Evolutionary conservation across 129 eudicot genomes (phyloP), one percentile per base, ranked within the genome.

Genomic region (Chrysanthemum lavandulifolium): DNA sequence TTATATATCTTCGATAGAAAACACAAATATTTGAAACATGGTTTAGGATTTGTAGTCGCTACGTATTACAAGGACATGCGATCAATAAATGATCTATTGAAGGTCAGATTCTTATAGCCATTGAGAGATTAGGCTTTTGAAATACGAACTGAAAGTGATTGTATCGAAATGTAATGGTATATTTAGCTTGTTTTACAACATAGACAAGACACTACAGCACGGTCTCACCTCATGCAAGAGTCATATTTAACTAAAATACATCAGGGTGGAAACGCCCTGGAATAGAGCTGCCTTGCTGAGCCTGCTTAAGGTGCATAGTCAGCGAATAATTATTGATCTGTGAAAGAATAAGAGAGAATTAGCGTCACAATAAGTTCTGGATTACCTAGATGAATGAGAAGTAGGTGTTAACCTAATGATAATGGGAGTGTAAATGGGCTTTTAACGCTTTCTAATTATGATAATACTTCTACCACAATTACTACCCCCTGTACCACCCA

Each of bases 301-400:
- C 99, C 79, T 90, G 99, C 97, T 90, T 94, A 45, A 94, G 92
- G 76, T 94, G 99, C 99, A 90, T 81, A n/a, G 91, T 79, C 78
- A 94, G 77, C 31, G 99, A 88, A 78, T 94, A 94, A 51, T 90
- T 94, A 60, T 90, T 90, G 56, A 94, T 88, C 99, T 94, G 92
- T 3, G 14, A 54, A 66, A 71, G 19, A 75, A 27, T 13, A 64
- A n/a, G 52, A 11, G 3, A 40, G 47, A 40, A 40, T 40, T 40
- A 40, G 47, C 47, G 1, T 40, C 47, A 40, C 9, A 40, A 40
- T 40, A 40, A 40, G 47, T 6, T 40, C 9, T 33, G 43, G 43
- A 31, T 31, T 6, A 36, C 45, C 45, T 36, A 36, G 45, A 36
- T 36, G 45, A 36, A 33, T 33, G 43, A 36, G 45, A 36, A 36